Conservation (phyloP, 345 rosid genomes). For the Pugionium cornutum region DNA sequence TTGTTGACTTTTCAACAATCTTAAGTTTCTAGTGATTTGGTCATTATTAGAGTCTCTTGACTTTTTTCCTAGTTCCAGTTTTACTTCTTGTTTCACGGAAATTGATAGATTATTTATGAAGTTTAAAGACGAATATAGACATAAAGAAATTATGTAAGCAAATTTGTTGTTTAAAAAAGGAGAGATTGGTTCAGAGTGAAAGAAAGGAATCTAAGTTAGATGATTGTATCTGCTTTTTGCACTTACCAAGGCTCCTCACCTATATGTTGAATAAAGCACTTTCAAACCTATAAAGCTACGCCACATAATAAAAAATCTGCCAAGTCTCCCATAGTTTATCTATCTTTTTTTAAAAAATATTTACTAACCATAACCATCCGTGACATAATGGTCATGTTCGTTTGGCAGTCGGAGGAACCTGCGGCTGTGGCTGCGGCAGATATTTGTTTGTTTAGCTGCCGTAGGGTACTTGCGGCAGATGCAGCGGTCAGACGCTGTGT, state of each 20-base stretch:
- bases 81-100: neutral
- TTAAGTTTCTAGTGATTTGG: constrained; percentile 29
- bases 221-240: constrained; percentile 56
- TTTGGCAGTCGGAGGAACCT: too few relatives aligned
- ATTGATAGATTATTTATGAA: too few relatives aligned
- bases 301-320: constrained; percentile 27
- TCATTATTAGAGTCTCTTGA: constrained; percentile 4
- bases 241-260: constrained; percentile 63
- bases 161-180: neutral
- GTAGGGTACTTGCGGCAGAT: too few relatives aligned
- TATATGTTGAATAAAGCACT: constrained; percentile 57
- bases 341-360: neutral
- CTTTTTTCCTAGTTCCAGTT: too few relatives aligned
- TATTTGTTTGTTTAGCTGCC: too few relatives aligned
- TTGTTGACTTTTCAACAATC: too few relatives aligned
- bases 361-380: constrained; percentile 4
- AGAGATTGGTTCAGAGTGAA: constrained; percentile 49
- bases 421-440: too few relatives aligned
- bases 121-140: constrained; percentile 2
- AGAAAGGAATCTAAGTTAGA: constrained; percentile 62
- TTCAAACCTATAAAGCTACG: constrained; percentile 51
- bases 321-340: constrained; percentile 13
- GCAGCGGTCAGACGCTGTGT: too few relatives aligned
- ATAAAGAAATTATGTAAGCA: neutral
- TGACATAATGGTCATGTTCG: too few relatives aligned